These are phyloP conservation scores for Coemansia umbellata DNA, from an alignment of 192 early-diverging fungal species.

Conservation along the genomic window DNA sequence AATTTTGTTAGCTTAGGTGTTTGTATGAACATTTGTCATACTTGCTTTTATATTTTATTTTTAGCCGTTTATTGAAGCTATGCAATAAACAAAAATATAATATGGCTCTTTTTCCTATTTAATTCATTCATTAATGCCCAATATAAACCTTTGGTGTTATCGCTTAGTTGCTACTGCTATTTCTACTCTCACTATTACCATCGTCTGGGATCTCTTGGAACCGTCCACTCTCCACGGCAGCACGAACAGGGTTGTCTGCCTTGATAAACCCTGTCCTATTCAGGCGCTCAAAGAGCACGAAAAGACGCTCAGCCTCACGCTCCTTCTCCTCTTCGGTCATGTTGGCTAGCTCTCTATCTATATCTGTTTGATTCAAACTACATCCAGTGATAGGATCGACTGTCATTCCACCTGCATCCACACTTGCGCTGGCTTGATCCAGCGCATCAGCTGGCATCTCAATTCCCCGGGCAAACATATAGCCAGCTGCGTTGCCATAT, in stretches of 20 bases:
- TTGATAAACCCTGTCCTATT: slow-evolving; percentile 89
- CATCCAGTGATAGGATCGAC: slow-evolving; percentile 93
- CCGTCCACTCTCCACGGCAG: slow-evolving; percentile 51
- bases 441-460: slow-evolving; percentile 45
- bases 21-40: no score
- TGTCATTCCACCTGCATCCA: neutral
- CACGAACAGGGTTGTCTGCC: slow-evolving; percentile 66
- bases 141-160: no score
- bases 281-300: slow-evolving; percentile 92
- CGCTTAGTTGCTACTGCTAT: no score
- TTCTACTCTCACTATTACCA: neutral
- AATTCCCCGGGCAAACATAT: slow-evolving; percentile 72
- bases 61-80: no score
- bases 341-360: slow-evolving; percentile 58
- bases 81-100: no score
- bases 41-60: no score
- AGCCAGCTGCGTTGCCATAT: slow-evolving; percentile 93
- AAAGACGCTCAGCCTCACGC: slow-evolving; percentile 83
- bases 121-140: no score
- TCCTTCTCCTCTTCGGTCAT: slow-evolving; percentile 99
- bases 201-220: slow-evolving; percentile 26
- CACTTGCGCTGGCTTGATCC: slow-evolving; percentile 10
- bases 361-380: slow-evolving; percentile 45
- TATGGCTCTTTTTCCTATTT: neutral
- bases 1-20: no score